Conservation (phyloP, 2,329 filamentous ascomycete genomes). For the Ophiostoma novo-ulmi region DNA sequence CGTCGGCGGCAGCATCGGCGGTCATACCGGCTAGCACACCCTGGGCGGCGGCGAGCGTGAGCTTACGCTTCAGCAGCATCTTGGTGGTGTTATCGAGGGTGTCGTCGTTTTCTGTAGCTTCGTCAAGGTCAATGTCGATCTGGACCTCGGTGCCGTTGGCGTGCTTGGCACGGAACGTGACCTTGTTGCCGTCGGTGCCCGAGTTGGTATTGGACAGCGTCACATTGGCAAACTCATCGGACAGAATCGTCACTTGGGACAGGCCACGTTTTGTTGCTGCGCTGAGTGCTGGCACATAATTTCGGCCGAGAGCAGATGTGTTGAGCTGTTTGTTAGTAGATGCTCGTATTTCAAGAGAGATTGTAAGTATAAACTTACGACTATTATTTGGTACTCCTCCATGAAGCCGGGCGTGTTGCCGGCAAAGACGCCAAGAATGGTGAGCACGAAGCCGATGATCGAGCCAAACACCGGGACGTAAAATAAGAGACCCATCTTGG, state of each 20-base stretch:
- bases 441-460: constrained; percentile 36
- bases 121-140: background rate
- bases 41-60: constrained; percentile 27
- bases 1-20: constrained; percentile 27
- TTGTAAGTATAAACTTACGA: constrained; percentile 28
- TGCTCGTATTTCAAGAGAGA: background rate
- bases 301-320: constrained; percentile 39
- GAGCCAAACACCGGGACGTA: constrained; percentile 34
- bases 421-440: constrained; percentile 37
- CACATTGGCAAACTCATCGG: constrained; percentile 12
- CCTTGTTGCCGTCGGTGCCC: background rate
- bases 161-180: constrained; percentile 20
- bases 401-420: constrained; percentile 37
- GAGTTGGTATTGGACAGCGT: constrained; percentile 23
- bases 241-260: constrained; percentile 26
- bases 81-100: background rate
- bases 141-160: constrained; percentile 11
- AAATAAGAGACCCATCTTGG: constrained; percentile 14
- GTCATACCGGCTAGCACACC: constrained; percentile 28
- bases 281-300: constrained; percentile 34
- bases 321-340: constrained; percentile 35
- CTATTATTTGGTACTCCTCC: constrained; percentile 39
- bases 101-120: background rate
- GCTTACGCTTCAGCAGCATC: constrained; percentile 20
- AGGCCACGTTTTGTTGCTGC: constrained; percentile 28